A percentile compares a stretch with the other conserved stretches of the same genome.
phyloP scores from a whole-genome alignment of 1,284 basidiomycete genomes.

The Pyrrhoderma lamaoense region DNA sequence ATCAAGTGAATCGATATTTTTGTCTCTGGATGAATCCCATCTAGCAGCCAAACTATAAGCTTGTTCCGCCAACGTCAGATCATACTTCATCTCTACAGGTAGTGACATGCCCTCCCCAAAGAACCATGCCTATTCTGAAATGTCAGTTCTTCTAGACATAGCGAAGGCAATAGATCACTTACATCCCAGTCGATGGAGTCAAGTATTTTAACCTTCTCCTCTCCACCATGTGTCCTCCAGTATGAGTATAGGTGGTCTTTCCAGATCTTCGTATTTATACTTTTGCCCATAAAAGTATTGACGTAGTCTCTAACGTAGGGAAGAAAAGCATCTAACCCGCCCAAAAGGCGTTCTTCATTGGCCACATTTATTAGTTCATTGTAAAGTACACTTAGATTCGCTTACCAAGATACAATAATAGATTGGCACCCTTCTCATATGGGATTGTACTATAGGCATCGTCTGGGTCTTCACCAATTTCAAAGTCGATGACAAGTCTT shows the following conservation, averaged over 20 bases:
- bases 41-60: constrained; percentile 65
- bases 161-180: constrained; percentile 21
- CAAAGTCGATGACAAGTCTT: constrained; percentile 79
- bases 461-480: constrained; percentile 80
- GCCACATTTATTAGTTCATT: not conserved
- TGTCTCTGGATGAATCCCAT: constrained; percentile 67
- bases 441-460: constrained; percentile 69
- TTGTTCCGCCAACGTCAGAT: constrained; percentile 68
- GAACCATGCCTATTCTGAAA: constrained; percentile 67
- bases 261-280: constrained; percentile 88
- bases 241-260: constrained; percentile 79
- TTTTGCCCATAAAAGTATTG: constrained; percentile 69
- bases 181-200: constrained; percentile 78
- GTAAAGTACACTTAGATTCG: not conserved
- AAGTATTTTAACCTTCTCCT: constrained; percentile 62
- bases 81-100: constrained; percentile 79
- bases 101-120: constrained; percentile 76
- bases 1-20: constrained; percentile 37
- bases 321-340: constrained; percentile 80
- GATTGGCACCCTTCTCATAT: constrained; percentile 73
- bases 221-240: constrained; percentile 54
- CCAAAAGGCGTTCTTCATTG: constrained; percentile 64
- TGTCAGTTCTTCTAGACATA: not conserved
- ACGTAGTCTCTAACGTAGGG: constrained; percentile 83
- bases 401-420: constrained; percentile 48